These are phyloP conservation scores for Colletotrichum sansevieriae DNA, from an alignment of 2,329 filamentous ascomycete genomes.

Conservation along the genomic window DNA sequence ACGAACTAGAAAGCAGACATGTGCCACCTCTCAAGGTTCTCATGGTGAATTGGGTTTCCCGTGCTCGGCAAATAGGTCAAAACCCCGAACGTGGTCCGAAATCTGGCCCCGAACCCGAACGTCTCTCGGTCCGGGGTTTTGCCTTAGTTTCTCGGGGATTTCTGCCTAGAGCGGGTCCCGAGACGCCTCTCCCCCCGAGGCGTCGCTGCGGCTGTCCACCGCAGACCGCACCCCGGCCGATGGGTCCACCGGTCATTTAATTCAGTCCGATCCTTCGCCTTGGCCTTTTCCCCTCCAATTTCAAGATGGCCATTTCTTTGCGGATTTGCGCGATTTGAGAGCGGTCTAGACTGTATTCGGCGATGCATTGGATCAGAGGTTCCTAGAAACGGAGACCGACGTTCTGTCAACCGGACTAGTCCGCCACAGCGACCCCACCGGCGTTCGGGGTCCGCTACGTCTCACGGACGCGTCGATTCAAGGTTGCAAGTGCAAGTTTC, in stretches of 20 bases:
- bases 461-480: too few relatives aligned
- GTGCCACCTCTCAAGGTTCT: too few relatives aligned
- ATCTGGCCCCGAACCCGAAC: background rate
- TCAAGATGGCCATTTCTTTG: background rate
- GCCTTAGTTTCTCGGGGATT: background rate
- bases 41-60: too few relatives aligned
- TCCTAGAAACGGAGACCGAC: too few relatives aligned
- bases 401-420: too few relatives aligned
- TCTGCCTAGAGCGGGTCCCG: constrained; percentile 1
- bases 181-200: background rate
- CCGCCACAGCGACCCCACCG: too few relatives aligned
- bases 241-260: constrained; percentile 21
- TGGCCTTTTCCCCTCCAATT: constrained; percentile 12
- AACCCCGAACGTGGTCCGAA: background rate
- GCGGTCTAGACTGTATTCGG: too few relatives aligned
- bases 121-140: constrained; percentile 9
- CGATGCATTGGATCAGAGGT: too few relatives aligned
- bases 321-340: too few relatives aligned
- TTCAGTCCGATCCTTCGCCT: constrained; percentile 20
- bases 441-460: too few relatives aligned
- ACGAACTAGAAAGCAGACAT: too few relatives aligned
- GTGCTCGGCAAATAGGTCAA: background rate
- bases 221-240: background rate
- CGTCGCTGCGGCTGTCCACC: background rate
- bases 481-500: too few relatives aligned